These are phyloP conservation scores for Apophysomyces elegans DNA, from an alignment of 371 early-diverging fungal genomes.

Conservation along the genomic window DNA sequence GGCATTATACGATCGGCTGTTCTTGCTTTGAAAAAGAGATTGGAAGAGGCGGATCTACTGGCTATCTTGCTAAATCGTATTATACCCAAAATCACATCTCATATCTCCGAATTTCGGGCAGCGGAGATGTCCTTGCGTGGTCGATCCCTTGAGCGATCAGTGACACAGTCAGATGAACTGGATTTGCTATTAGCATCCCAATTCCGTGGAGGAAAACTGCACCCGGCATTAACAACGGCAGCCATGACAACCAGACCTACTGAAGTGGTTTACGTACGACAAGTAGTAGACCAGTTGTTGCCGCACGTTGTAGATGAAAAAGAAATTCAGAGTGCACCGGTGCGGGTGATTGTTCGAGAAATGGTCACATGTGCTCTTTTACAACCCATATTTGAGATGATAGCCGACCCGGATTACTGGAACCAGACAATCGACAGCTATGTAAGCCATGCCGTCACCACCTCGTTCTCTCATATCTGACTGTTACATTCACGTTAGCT, in stretches of 20 bases:
- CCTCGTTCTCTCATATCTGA: neutral
- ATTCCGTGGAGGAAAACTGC: constrained; percentile 64
- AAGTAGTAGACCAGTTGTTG: constrained; percentile 63
- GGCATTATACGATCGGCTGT: constrained; percentile 49
- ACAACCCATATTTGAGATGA: constrained; percentile 68
- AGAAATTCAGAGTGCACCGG: constrained; percentile 60
- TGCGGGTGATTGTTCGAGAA: constrained; percentile 74
- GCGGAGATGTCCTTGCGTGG: constrained; percentile 69
- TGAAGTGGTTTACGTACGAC: constrained; percentile 70
- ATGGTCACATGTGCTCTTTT: constrained; percentile 72
- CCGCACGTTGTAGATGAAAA: constrained; percentile 60
- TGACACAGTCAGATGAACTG: constrained; percentile 63
- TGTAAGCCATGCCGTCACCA: constrained; percentile 37
- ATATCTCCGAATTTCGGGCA: constrained; percentile 68
- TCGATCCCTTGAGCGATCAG: constrained; percentile 51
- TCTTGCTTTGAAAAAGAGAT: constrained; percentile 38
- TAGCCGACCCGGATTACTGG: constrained; percentile 87
- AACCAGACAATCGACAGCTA: constrained; percentile 75
- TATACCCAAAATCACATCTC: constrained; percentile 70
- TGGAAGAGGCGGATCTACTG: constrained; percentile 61
- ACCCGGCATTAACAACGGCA: constrained; percentile 60
- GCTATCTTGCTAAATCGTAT: constrained; percentile 61
- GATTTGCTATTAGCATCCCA: constrained; percentile 68
- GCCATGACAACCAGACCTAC: constrained; percentile 55
- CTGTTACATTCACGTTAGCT: constrained; percentile 30